These are phyloP conservation scores for Pythium aquatile DNA, from an alignment of 352 stramenopile species.

Conservation along the genomic window DNA sequence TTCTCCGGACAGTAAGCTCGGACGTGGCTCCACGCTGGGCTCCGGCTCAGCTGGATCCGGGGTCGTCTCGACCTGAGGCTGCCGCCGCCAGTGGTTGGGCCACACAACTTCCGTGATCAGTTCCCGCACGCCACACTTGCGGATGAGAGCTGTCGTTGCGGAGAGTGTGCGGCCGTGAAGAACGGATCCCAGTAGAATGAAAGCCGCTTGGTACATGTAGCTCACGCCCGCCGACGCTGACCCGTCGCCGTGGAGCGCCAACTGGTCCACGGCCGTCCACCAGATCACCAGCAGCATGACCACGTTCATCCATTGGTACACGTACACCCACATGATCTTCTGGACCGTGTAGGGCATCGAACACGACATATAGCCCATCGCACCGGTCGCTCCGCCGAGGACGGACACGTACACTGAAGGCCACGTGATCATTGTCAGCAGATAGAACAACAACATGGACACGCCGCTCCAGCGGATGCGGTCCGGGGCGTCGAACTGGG, in stretches of 20 bases:
- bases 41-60: background rate
- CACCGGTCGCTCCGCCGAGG: slow-evolving; percentile 8
- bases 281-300: slow-evolving; percentile 10
- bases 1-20: background rate
- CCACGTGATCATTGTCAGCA: slow-evolving; percentile 20
- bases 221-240: background rate
- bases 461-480: slow-evolving; percentile 20
- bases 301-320: slow-evolving; percentile 17
- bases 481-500: slow-evolving; percentile 17
- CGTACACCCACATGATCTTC: slow-evolving; percentile 16
- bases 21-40: background rate
- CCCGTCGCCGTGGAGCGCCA: background rate
- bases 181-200: slow-evolving; percentile 7
- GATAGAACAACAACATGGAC: slow-evolving; percentile 14
- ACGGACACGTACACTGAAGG: slow-evolving; percentile 17
- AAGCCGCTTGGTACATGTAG: slow-evolving; percentile 8
- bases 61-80: background rate
- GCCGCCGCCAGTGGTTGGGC: slow-evolving; percentile 8
- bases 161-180: slow-evolving; percentile 11
- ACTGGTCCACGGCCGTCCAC: slow-evolving; percentile 10
- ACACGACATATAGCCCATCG: slow-evolving; percentile 8
- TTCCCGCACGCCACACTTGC: slow-evolving; percentile 4
- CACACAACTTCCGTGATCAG: background rate
- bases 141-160: background rate
- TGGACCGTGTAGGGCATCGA: slow-evolving; percentile 16